Evolutionary conservation across 106 monocot genomes (phyloP).

Genomic region (Hemerocallis citrina): DNA sequence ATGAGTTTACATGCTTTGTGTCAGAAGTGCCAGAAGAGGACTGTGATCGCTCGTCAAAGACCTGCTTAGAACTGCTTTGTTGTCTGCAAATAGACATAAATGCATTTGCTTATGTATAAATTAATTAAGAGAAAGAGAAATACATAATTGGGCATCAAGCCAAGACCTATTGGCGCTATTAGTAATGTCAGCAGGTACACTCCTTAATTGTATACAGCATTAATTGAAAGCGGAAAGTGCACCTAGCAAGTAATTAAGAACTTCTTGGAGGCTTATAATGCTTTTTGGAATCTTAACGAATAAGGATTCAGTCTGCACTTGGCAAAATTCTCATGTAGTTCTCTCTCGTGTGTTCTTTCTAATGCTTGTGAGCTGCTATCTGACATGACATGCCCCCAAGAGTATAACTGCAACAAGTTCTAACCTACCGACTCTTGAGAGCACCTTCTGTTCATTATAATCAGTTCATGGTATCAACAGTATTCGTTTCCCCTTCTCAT

Average conservation of each 20-base stretch:
- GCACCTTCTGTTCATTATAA: background rate
- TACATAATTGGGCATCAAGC: background rate
- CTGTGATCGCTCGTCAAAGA: conserved; percentile 55
- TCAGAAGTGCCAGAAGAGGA: conserved; percentile 36
- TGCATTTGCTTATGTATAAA: background rate
- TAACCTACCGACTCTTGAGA: background rate
- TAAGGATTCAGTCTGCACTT: background rate
- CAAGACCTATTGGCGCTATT: background rate
- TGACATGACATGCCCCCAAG: background rate
- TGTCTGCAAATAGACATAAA: conserved; percentile 29
- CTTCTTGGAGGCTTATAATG: background rate
- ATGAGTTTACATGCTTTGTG: conserved; percentile 56
- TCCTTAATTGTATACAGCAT: background rate
- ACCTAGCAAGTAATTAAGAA: background rate
- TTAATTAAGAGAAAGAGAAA: background rate
- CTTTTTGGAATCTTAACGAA: background rate
- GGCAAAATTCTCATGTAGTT: background rate
- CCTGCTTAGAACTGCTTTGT: conserved; percentile 71
- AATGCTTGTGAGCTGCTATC: background rate
- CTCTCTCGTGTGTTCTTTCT: too few species aligned
- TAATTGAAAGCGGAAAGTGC: too few species aligned
- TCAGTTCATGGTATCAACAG: too few species aligned
- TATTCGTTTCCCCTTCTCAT: too few species aligned
- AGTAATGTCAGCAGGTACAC: background rate
- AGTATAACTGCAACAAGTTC: background rate